Base-by-base conservation (phyloP, 2,329 filamentous ascomycete genomes). In the Fusarium sp. region DNA sequence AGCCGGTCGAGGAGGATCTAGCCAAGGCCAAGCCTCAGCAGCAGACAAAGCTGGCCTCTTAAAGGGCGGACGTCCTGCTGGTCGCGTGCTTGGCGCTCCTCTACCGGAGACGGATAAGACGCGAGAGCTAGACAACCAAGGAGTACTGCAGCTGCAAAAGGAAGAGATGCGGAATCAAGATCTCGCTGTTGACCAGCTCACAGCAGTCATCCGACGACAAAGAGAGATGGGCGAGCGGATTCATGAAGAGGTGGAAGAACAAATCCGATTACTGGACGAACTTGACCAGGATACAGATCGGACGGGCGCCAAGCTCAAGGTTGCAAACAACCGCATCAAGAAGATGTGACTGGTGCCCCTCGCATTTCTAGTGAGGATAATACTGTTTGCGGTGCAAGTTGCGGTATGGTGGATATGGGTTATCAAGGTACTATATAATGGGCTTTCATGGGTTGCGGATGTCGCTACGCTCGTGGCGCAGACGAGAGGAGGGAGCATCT, bases 201-300 rank as follows among this genome's bases (percentile, higher is more conserved):
- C 84, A 2, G 86, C 85, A 63, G 88, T 92, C 43, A 88, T 94
- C 42, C 79, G 87, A 43, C 79, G 89, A 55, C 89, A 94, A 78
- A 88, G 85, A 70, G 88, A 93, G 75, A 91, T 94, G 84, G 91
- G 91, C 1, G 78, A 91, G 42, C 83, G 87, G 53, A 93, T 95
- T 70, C 84, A 91, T 62, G 84, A 88, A 45, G 91, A 94, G 78
- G 81, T 93, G 52, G 83, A 87, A 49, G 76, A 85, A 64, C 90
- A 94, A 78, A 89, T 86, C 50, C 82, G 86, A 72, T 85, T 92
- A 84, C 78, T 95, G 27, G 83, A 85, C 11, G 75, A 85, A 64
- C 72, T 93, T 59, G 87, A 89, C 61, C 79, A 86, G 51, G 89
- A 93, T 74, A 82, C 83, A 3, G 85, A 88, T 59, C 79, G 88